Evolutionary conservation across 495 filamentous ascomycete genomes (phyloP).

Genomic region (Tuber indicum): DNA sequence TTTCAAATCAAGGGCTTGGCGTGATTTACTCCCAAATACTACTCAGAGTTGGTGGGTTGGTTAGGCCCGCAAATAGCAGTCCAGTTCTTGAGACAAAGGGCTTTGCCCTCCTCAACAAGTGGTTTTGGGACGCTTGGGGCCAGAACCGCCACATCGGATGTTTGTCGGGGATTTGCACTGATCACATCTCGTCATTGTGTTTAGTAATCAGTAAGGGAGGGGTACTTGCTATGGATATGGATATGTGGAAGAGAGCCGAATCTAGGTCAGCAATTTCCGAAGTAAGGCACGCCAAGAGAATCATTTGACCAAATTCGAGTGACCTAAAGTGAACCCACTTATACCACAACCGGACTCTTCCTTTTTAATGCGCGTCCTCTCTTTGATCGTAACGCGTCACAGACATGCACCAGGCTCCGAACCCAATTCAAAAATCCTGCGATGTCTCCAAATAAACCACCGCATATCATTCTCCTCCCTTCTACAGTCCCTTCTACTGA

Average conservation of each 20-base stretch:
- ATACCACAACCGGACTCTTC: background rate
- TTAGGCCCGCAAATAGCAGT: background rate
- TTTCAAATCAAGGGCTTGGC: constrained; percentile 35
- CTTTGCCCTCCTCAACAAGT: background rate
- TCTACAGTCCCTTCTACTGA: constrained; percentile 51
- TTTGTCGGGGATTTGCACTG: too few species aligned
- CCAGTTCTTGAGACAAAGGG: background rate
- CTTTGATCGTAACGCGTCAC: background rate
- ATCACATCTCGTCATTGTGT: too few species aligned
- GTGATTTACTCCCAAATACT: background rate
- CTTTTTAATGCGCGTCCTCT: background rate
- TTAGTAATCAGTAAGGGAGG: too few species aligned
- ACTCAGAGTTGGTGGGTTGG: background rate
- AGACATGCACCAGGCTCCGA: background rate
- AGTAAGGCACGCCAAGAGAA: background rate
- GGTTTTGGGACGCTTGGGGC: too few species aligned
- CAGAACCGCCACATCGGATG: too few species aligned
- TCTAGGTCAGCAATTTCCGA: too few species aligned
- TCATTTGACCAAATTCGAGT: background rate
- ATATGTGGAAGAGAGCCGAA: too few species aligned
- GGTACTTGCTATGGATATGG: too few species aligned
- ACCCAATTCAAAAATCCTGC: constrained; percentile 42
- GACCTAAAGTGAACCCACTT: background rate
- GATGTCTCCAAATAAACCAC: constrained; percentile 42
- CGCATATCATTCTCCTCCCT: constrained; percentile 76